These are phyloP conservation scores for Passiflora organensis DNA, from an alignment of 345 rosid species.

Conservation along the genomic window DNA sequence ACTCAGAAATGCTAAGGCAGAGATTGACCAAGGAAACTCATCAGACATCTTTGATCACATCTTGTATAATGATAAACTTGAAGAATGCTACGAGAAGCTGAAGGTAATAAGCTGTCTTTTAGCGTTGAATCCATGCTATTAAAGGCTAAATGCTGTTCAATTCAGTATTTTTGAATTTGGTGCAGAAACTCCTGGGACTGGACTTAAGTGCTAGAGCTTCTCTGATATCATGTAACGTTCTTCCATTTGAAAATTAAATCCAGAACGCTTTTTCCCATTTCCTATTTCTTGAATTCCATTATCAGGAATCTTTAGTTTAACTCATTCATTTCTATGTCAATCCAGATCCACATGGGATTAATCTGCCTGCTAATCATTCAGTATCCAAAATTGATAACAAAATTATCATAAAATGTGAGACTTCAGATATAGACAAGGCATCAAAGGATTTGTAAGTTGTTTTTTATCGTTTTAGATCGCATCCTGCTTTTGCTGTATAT, in stretches of 20 bases:
- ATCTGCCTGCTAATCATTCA: slow-evolving; percentile 48
- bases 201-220: slow-evolving; percentile 30
- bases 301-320: too few species aligned
- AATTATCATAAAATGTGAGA: slow-evolving; percentile 38
- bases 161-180: slow-evolving; percentile 12
- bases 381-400: slow-evolving; percentile 42
- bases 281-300: too few species aligned
- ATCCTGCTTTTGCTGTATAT: not conserved
- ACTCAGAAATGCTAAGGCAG: slow-evolving; percentile 65
- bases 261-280: too few species aligned
- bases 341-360: slow-evolving; percentile 51
- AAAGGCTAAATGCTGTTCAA: not conserved
- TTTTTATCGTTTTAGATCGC: not conserved
- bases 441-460: slow-evolving; percentile 51
- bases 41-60: slow-evolving; percentile 66
- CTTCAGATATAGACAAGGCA: slow-evolving; percentile 33
- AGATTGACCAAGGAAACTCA: slow-evolving; percentile 68
- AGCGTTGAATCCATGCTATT: not conserved
- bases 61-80: slow-evolving; percentile 63
- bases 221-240: slow-evolving; percentile 48
- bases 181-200: slow-evolving; percentile 55
- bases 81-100: slow-evolving; percentile 69
- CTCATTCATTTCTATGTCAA: not conserved
- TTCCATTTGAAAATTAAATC: not conserved
- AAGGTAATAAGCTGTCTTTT: slow-evolving; percentile 56